These are phyloP conservation scores for Cyberlindnera mycetangii DNA, from an alignment of 805 yeast species.

Conservation along the genomic window DNA sequence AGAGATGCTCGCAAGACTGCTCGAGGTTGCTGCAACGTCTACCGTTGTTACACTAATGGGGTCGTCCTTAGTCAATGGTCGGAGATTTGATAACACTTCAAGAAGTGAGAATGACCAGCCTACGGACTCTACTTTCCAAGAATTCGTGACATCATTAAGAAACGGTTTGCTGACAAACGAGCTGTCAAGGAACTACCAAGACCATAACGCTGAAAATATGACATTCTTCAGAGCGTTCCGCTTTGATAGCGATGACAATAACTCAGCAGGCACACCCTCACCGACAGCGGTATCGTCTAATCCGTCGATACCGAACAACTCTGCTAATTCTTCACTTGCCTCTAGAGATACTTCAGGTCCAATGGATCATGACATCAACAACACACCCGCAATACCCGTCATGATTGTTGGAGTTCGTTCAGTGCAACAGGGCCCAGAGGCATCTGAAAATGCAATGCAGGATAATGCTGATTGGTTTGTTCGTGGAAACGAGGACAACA, in stretches of 20 bases:
- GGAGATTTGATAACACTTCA: constrained; percentile 30
- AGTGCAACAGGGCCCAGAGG: constrained; percentile 24
- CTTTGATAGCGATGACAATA: constrained; percentile 32
- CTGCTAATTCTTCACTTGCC: too few relatives aligned
- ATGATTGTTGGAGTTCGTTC: constrained; percentile 49
- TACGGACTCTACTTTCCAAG: constrained; percentile 40
- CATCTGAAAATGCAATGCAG: constrained; percentile 8
- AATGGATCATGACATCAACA: neutral
- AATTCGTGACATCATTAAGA: constrained; percentile 40
- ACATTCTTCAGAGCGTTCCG: constrained; percentile 44
- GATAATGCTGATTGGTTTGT: constrained; percentile 18
- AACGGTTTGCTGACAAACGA: constrained; percentile 40
- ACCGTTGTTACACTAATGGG: constrained; percentile 41
- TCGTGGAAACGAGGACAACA: constrained; percentile 4
- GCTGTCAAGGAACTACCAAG: constrained; percentile 27
- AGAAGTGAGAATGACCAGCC: constrained; percentile 7
- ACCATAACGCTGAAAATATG: constrained; percentile 16
- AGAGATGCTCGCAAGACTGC: constrained; percentile 39
- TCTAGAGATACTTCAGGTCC: too few relatives aligned
- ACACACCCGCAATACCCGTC: constrained; percentile 38
- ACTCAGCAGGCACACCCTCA: neutral
- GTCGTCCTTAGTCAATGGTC: constrained; percentile 25
- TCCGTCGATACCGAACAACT: neutral
- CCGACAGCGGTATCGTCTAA: neutral
- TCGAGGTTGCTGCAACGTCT: constrained; percentile 44